These are phyloP conservation scores for Wickerhamomyces kurtzmanii DNA, from an alignment of 805 yeast species.

Conservation along the genomic window DNA sequence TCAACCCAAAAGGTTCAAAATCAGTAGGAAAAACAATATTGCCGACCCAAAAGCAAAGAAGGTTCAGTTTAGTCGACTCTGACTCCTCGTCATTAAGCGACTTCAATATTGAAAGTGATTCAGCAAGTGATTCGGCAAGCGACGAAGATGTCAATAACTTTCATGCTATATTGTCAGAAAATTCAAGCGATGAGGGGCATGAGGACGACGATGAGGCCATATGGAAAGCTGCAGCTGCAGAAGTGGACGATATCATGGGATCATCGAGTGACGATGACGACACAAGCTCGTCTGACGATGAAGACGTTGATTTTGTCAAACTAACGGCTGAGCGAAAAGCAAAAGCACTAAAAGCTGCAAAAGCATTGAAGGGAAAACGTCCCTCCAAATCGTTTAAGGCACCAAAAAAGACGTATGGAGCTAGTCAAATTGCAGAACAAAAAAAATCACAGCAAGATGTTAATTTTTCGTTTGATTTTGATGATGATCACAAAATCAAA, in stretches of 20 bases:
- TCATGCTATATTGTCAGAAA: conserved; percentile 7
- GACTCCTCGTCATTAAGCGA: conserved; percentile 29
- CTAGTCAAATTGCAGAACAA: not conserved
- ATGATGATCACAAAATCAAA: conserved; percentile 24
- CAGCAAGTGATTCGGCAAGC: conserved; percentile 24
- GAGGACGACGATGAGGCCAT: conserved; percentile 12
- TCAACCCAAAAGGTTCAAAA: conserved; percentile 15
- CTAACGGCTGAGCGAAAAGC: conserved; percentile 61
- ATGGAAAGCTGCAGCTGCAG: conserved; percentile 10
- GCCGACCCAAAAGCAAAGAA: conserved; percentile 22
- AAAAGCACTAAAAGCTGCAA: conserved; percentile 38
- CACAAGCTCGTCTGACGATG: conserved; percentile 49
- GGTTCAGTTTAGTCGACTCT: conserved; percentile 34
- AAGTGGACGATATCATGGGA: conserved; percentile 18
- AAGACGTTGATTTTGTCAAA: conserved; percentile 63
- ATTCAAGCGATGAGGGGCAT: conserved; percentile 15
- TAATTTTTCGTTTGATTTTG: conserved; percentile 30
- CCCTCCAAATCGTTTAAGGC: conserved; percentile 16
- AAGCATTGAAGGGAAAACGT: conserved; percentile 22
- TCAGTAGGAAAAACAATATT: conserved; percentile 19
- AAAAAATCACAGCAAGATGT: conserved; percentile 17
- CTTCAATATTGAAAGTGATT: conserved; percentile 23
- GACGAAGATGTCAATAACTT: conserved; percentile 13
- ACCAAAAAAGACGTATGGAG: conserved; percentile 1
- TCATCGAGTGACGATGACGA: conserved; percentile 23